A percentile compares a stretch with the other conserved stretches of the same genome.
These are phyloP conservation scores for Styphnolobium japonicum DNA, from an alignment of 306 rosid genomes.

Conservation along the genomic window DNA sequence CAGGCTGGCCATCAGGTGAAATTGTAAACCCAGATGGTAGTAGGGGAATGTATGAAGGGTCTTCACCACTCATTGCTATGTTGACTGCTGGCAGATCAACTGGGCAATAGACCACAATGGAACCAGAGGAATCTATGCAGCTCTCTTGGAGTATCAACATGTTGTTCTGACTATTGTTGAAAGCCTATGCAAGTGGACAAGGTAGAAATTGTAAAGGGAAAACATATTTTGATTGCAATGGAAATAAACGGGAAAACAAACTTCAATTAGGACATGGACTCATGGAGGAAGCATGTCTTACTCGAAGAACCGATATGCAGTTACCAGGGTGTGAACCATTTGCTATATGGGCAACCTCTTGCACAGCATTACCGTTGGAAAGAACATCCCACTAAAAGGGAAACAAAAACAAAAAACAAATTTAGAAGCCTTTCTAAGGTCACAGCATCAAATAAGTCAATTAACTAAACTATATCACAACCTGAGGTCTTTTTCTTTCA, in stretches of 20 bases:
- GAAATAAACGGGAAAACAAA: neutral
- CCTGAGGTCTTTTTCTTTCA: constrained; percentile 90
- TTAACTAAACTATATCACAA: neutral
- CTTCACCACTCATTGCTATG: constrained; percentile 94
- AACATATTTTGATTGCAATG: neutral
- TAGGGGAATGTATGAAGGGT: constrained; percentile 78
- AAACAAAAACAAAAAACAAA: neutral
- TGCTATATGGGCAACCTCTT: constrained; percentile 95
- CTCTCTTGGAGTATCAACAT: constrained; percentile 96
- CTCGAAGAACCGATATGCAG: constrained; percentile 87
- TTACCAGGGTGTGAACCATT: constrained; percentile 93
- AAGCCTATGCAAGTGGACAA: constrained; percentile 39
- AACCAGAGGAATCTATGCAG: constrained; percentile 82
- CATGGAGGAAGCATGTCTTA: constrained; percentile 18
- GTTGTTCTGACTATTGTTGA: constrained; percentile 86
- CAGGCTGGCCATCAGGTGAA: constrained; percentile 54
- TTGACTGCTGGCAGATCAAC: constrained; percentile 80
- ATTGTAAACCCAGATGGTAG: constrained; percentile 88
- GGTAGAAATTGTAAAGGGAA: neutral
- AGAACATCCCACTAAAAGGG: constrained; percentile 88
- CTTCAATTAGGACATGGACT: neutral
- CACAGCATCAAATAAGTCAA: neutral
- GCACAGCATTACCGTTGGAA: constrained; percentile 74
- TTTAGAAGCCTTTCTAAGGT: neutral
- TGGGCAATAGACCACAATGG: constrained; percentile 84